A percentile compares a stretch with the other conserved stretches of the same genome.
These are phyloP conservation scores for Paramecium pentaurelia DNA, from an alignment of 73 alveolate species.

Conservation along the genomic window DNA sequence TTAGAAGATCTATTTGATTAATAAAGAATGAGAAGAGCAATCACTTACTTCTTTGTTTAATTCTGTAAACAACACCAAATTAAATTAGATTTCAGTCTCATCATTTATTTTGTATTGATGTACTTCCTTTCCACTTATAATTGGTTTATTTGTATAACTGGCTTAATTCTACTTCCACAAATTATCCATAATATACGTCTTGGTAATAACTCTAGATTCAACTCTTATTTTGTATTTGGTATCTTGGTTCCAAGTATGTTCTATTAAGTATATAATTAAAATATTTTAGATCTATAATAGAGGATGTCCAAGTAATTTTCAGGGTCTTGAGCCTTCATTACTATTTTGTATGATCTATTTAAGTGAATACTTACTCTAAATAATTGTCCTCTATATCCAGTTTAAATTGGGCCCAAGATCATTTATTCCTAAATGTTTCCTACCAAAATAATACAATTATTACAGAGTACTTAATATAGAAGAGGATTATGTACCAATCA, in stretches of 20 bases:
- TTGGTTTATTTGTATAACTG: slow-evolving; percentile 45
- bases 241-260: not conserved
- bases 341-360: not conserved
- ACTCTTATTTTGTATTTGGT: slow-evolving; percentile 9
- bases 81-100: slow-evolving; percentile 27
- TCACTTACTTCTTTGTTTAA: slow-evolving; percentile 20
- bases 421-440: slow-evolving; percentile 58
- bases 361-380: not conserved
- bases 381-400: not conserved
- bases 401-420: slow-evolving; percentile 63
- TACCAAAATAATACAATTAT: slow-evolving; percentile 49
- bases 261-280: not conserved
- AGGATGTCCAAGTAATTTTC: slow-evolving; percentile 3
- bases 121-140: not conserved
- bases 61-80: not conserved
- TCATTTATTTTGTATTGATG: slow-evolving; percentile 18
- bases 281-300: slow-evolving; percentile 13
- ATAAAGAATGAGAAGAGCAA: slow-evolving; percentile 12
- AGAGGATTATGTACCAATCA: slow-evolving; percentile 39
- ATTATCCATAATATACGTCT: slow-evolving; percentile 13
- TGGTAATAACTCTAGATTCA: slow-evolving; percentile 40
- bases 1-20: not conserved
- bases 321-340: not conserved
- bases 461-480: slow-evolving; percentile 12
- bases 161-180: not conserved